Percentiles rank a stretch among this genome's conserved stretches.
phyloP scores from a whole-genome alignment of 371 early-diverging fungal species.

The Choanephora cucurbitarum region DNA sequence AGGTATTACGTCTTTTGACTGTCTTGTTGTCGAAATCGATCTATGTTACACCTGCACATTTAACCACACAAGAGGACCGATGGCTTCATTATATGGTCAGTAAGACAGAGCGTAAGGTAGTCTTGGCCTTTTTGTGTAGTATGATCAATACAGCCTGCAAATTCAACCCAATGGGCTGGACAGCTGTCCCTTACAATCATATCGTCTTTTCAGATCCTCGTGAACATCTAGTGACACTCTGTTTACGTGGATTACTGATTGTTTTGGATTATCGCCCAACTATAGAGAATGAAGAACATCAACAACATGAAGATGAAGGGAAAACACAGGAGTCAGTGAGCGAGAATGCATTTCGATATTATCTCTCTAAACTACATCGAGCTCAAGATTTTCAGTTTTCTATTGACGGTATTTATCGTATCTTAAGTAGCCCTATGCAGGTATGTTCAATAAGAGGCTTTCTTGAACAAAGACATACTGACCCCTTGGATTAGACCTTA shows the following conservation, averaged over 20 bases:
- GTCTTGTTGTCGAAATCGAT: constrained; percentile 73
- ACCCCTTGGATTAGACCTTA: constrained; percentile 48
- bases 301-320: not conserved
- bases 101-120: constrained; percentile 65
- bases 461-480: not conserved
- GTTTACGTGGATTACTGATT: constrained; percentile 65
- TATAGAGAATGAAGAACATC: not conserved
- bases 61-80: constrained; percentile 50
- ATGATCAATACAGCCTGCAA: constrained; percentile 72
- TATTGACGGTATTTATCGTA: constrained; percentile 66
- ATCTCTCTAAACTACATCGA: constrained; percentile 70
- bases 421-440: constrained; percentile 74
- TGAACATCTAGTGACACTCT: constrained; percentile 68
- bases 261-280: constrained; percentile 64
- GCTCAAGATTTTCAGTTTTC: constrained; percentile 75
- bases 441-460: constrained; percentile 31
- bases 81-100: constrained; percentile 54
- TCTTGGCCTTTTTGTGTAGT: constrained; percentile 74
- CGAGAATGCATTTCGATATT: constrained; percentile 66
- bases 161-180: constrained; percentile 81
- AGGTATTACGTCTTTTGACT: constrained; percentile 73
- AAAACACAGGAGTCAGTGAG: constrained; percentile 5
- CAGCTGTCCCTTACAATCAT: constrained; percentile 76
- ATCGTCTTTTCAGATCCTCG: constrained; percentile 67
- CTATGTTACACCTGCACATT: constrained; percentile 61